Percentiles rank a stretch among this genome's conserved stretches.
Evolutionary conservation across 129 eudicot genomes (phyloP).

Genomic region (Tagetes patula): DNA sequence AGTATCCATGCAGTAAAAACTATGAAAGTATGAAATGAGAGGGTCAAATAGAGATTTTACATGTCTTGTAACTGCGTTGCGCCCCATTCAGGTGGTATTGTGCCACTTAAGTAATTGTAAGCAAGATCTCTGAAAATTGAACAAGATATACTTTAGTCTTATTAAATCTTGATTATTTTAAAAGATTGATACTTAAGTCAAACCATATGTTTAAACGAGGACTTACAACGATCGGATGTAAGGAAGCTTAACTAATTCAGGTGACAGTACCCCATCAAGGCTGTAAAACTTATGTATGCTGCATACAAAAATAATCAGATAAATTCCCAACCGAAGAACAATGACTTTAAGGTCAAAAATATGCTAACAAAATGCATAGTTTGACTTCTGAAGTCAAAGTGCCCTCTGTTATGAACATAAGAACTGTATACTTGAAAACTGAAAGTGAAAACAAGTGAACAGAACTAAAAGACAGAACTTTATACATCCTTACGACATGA

Average conservation of each 20-base stretch:
- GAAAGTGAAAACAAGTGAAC: constrained; percentile 2
- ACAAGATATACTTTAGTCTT: constrained; percentile 18
- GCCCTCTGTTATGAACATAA: background rate
- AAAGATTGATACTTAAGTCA: background rate
- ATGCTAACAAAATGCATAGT: background rate
- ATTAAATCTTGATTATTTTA: background rate
- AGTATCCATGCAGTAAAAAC: background rate
- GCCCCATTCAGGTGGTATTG: constrained; percentile 81
- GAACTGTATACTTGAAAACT: background rate
- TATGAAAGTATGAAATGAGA: background rate
- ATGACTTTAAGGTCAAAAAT: constrained; percentile 27
- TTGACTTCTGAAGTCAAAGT: constrained; percentile 23
- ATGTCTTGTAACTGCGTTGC: constrained; percentile 45
- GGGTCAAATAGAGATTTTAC: constrained; percentile 38
- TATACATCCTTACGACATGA: constrained; percentile 73
- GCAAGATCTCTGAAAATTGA: constrained; percentile 68
- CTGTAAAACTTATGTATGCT: constrained; percentile 63
- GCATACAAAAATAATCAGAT: constrained; percentile 28
- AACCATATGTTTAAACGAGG: background rate
- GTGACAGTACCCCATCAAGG: constrained; percentile 85
- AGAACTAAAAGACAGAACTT: constrained; percentile 29
- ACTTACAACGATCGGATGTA: constrained; percentile 69
- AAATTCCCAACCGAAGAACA: constrained; percentile 5
- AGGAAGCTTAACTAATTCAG: constrained; percentile 62
- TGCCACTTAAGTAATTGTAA: constrained; percentile 67